Conservation (phyloP, 2,329 filamentous ascomycete genomes). For the Amauroascus niger region DNA sequence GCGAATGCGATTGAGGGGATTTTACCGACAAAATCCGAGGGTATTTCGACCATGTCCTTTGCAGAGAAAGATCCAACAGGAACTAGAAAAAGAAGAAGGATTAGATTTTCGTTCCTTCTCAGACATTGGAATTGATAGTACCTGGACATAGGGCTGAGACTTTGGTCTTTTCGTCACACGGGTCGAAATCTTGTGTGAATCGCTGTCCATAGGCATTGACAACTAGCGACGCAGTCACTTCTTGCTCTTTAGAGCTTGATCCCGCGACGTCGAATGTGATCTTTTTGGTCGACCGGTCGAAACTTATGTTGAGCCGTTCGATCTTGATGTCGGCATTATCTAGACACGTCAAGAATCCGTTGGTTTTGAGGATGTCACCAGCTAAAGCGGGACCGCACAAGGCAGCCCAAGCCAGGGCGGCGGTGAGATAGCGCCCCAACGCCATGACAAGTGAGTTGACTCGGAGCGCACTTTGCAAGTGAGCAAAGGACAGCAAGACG, state of each 20-base stretch:
- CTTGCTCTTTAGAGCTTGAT: constrained; percentile 60
- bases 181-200: constrained; percentile 72
- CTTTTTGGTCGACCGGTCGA: constrained; percentile 62
- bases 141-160: constrained; percentile 71
- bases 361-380: constrained; percentile 64
- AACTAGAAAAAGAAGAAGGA: constrained; percentile 42
- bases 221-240: constrained; percentile 65
- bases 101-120: not conserved
- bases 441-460: not conserved
- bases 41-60: constrained; percentile 60
- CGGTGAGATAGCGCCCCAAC: constrained; percentile 2
- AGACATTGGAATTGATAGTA: constrained; percentile 29
- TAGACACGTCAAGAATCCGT: constrained; percentile 67
- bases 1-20: constrained; percentile 85
- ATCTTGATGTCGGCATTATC: constrained; percentile 53
- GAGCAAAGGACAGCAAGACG: not conserved
- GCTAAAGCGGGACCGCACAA: constrained; percentile 2
- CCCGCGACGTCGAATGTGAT: constrained; percentile 77
- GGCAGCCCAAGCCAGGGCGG: not conserved
- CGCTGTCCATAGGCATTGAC: constrained; percentile 76
- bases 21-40: constrained; percentile 57
- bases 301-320: constrained; percentile 64
- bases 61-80: constrained; percentile 66
- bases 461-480: not conserved
- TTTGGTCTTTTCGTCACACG: constrained; percentile 59